Evolutionary conservation across 2,329 filamentous ascomycete species (phyloP), one percentile per base, ranked within the genome.

Genomic region (Tolypocladium nubicola): DNA sequence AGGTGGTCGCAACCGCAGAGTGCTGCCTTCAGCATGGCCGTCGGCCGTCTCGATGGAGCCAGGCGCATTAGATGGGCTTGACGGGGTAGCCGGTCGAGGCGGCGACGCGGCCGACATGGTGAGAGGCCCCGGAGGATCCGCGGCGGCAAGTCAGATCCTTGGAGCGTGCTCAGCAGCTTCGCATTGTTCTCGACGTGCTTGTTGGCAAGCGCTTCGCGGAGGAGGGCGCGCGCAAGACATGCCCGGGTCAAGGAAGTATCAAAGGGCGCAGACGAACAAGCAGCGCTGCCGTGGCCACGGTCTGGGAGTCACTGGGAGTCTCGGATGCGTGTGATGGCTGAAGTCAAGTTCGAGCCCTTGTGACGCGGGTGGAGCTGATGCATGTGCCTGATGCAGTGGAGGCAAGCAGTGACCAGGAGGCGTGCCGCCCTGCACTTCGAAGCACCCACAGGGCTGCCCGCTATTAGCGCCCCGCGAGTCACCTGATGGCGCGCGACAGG

Each of bases 401-500:
- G 23, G 23, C 43, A 47, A 11, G 21, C 21, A 26, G 41, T 45
- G 41, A 45, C 41, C 41, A 43, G 23, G 43, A 30, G 43, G 23
- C 43, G 13, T 30, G 26, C 26, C 26, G 26, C 26, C 26, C 3
- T 4, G 30, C 30, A 8, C 30, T 33, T 33, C 30, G n/a, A n/a
- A n/a, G n/a, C n/a, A n/a, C 23, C 43, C 43, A 47, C 14, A 14
- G 23, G 13, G 23, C 23, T 30, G 14, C 9, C 9, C 23, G 23
- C 23, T 30, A 19, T 19, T 33, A 30, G 26, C 26, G 45, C 3
- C 23, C 63, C 39, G 60, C 21, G 41, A 63, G 61, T 67, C 65
- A 61, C 65, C 67, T 56, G 67, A 68, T 52, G 61, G 67, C 53
- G 65, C 67, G 53, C 57, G 64, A 39, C 52, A 43, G 38, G 55